Base-by-base conservation (phyloP, 2,329 filamentous ascomycete species). In the Penicillium sp. region DNA sequence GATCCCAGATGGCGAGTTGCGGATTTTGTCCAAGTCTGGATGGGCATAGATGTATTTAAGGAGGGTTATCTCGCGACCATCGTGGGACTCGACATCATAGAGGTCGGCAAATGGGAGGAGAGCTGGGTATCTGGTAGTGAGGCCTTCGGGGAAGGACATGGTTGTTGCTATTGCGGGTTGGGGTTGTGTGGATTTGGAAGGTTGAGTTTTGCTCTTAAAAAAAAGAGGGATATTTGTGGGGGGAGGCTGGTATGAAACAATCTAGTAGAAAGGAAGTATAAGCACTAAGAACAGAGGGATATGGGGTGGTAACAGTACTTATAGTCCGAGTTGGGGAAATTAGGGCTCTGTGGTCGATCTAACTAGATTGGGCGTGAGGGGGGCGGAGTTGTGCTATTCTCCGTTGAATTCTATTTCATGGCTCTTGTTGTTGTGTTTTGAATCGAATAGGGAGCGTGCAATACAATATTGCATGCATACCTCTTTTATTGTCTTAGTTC, bases 51-150 rank as follows among this genome's bases (percentile, higher is more conserved):
- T 54, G 42, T 50, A 42, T 42, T 42, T 49, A 6, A 57, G 51
- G 29, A 59, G 56, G n/a, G 42, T 34, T 9, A 34, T 21, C 34
- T 57, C 54, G 13, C 53, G 51, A 7, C 56, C 56, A 50, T 59
- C 54, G 46, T 59, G 56, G 34, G 55, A 57, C 23, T 49, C 46
- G 18, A 47, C 18, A n/a, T 54, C 41, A 7, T 49, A 29, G 21
- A 26, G 23, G 43, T 24, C 46, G 3, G 29, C 29, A 10, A 49
- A 46, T 24, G 49, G 47, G 12, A 13, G 39, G 1, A 55, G 45
- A 6, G 49, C 49, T 6, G 53, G 53, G 34, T 52, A 56, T 21
- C 49, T 52, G 12, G 33, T 36, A 4, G 46, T 13, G 43, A 53
- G 31, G 31, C 13, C 13, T n/a, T 34, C 31, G 13, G 31, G 31